phyloP scores from a whole-genome alignment of 306 rosid species.

The Castanea sativa region DNA sequence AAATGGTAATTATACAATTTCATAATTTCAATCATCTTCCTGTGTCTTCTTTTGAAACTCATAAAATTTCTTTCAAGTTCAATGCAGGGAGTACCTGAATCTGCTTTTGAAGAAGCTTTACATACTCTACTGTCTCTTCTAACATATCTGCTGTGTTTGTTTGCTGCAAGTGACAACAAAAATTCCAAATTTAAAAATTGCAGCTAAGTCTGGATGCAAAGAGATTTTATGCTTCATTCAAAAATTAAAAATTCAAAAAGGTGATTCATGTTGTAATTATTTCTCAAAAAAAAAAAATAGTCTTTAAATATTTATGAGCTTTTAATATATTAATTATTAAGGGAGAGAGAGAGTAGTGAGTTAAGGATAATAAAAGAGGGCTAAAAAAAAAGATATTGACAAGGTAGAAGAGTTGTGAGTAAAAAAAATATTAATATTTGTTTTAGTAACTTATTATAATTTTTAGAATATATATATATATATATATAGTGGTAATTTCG shows the following conservation, averaged over 20 bases:
- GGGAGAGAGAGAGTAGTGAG: too few species aligned
- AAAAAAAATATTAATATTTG: too few species aligned
- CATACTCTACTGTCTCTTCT: constrained; percentile 89
- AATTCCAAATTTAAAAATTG: not conserved
- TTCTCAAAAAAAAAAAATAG: too few species aligned
- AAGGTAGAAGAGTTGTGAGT: too few species aligned
- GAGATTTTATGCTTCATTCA: not conserved
- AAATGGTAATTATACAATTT: not conserved
- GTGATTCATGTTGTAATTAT: not conserved
- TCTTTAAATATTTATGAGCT: too few species aligned
- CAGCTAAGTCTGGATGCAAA: not conserved
- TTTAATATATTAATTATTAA: too few species aligned
- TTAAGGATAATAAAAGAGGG: too few species aligned
- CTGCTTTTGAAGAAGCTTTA: constrained; percentile 78
- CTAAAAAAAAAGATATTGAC: too few species aligned
- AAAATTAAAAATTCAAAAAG: not conserved
- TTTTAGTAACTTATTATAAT: too few species aligned
- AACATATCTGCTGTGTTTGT: constrained; percentile 94
- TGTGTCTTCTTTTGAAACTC: not conserved
- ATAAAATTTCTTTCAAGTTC: not conserved
- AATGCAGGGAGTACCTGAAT: constrained; percentile 60
- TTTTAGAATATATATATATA: too few species aligned
- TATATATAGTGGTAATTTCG: too few species aligned
- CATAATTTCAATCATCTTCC: not conserved
- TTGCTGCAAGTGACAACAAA: constrained; percentile 59